Conservation (phyloP, 2,329 filamentous ascomycete species). For the Orbilia blumenaviensis region DNA sequence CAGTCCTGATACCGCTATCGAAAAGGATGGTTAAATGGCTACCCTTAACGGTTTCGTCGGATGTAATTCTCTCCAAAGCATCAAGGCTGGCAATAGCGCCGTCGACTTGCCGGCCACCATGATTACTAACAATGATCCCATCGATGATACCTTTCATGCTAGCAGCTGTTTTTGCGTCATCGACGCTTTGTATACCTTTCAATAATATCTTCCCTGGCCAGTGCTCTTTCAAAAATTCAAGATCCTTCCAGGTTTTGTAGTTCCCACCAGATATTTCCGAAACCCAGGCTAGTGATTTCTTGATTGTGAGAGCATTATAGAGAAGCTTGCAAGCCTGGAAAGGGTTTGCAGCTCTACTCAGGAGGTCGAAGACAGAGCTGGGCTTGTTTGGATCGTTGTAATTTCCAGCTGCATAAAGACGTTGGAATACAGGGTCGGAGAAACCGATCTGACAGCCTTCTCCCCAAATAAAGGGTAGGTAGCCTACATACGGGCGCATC, state of each 20-base stretch:
- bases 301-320: conserved; percentile 58
- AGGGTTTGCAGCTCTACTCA: conserved; percentile 40
- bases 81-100: conserved; percentile 59
- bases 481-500: background rate
- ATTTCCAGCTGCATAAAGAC: conserved; percentile 65
- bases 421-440: conserved; percentile 72
- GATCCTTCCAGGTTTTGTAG: conserved; percentile 70
- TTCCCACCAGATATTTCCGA: conserved; percentile 66
- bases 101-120: conserved; percentile 63
- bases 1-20: conserved; percentile 62
- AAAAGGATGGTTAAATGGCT: conserved; percentile 60
- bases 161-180: conserved; percentile 60
- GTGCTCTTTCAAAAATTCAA: conserved; percentile 28
- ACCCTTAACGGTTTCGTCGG: conserved; percentile 60
- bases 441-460: conserved; percentile 70
- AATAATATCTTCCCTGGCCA: conserved; percentile 48
- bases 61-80: conserved; percentile 60
- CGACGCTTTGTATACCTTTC: conserved; percentile 61
- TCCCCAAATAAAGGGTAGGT: conserved; percentile 49
- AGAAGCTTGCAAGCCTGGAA: conserved; percentile 48
- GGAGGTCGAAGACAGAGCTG: conserved; percentile 57
- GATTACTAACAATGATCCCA: conserved; percentile 63
- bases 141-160: conserved; percentile 54
- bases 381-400: conserved; percentile 64
- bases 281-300: conserved; percentile 68